Evolutionary conservation across 2,329 filamentous ascomycete species (phyloP).

Genomic region (Claviceps maximensis): DNA sequence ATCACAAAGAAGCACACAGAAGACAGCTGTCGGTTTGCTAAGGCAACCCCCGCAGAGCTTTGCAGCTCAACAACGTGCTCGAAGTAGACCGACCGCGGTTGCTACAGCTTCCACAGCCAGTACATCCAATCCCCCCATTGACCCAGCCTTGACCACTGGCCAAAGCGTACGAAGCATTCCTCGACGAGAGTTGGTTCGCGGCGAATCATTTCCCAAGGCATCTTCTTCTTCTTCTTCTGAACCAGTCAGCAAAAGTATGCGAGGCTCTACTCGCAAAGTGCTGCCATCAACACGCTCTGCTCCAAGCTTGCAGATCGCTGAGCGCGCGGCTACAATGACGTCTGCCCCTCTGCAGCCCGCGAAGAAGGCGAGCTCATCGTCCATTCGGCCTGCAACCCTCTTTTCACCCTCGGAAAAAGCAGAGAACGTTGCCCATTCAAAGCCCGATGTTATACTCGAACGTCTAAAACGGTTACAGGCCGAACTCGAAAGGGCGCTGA

Average conservation of each 20-base stretch:
- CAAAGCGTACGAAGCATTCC: constrained; percentile 18
- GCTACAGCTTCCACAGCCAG: constrained; percentile 14
- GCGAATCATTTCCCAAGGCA: constrained; percentile 13
- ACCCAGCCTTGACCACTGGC: constrained; percentile 13
- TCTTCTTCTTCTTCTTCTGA: constrained; percentile 11
- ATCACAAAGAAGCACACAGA: constrained; percentile 19
- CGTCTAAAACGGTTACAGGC: constrained; percentile 42
- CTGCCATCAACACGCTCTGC: constrained; percentile 16
- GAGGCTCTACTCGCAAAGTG: constrained; percentile 15
- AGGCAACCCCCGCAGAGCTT: constrained; percentile 49
- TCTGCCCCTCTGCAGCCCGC: constrained; percentile 11
- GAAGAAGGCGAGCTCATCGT: constrained; percentile 17
- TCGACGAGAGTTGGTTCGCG: constrained; percentile 16
- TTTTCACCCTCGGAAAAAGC: constrained; percentile 43
- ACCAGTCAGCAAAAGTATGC: constrained; percentile 14
- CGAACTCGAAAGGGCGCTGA: constrained; percentile 49
- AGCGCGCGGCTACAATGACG: constrained; percentile 17
- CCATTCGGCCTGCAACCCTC: constrained; percentile 31
- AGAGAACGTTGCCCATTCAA: constrained; percentile 35
- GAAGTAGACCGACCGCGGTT: constrained; percentile 29
- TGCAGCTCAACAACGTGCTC: constrained; percentile 50
- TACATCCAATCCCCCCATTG: constrained; percentile 14
- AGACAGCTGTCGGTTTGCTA: constrained; percentile 29
- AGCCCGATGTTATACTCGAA: constrained; percentile 44
- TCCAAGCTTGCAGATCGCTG: constrained; percentile 15